These are phyloP conservation scores for Thyridium curvatum DNA, from an alignment of 2,329 filamentous ascomycete genomes.

Conservation along the genomic window DNA sequence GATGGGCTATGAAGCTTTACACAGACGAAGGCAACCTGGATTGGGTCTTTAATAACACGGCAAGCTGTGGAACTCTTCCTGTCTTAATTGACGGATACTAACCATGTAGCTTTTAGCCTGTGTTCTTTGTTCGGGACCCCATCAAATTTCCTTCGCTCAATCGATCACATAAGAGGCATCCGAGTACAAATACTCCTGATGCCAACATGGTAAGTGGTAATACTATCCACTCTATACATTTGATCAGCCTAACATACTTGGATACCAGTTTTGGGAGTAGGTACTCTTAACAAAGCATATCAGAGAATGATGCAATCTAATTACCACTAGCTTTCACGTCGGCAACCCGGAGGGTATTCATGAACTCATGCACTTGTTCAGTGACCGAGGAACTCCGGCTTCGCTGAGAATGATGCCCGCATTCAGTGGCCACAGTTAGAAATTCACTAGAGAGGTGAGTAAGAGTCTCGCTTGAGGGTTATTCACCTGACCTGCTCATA, in stretches of 20 bases:
- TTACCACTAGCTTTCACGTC: conserved; percentile 18
- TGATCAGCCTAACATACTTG: neutral
- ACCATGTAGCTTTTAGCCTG: conserved; percentile 21
- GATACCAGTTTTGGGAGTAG: conserved; percentile 23
- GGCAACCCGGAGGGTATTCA: conserved; percentile 44
- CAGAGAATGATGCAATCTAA: no score
- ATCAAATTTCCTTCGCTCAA: conserved; percentile 41
- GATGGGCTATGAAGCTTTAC: conserved; percentile 57
- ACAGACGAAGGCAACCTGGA: conserved; percentile 62
- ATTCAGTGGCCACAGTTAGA: conserved; percentile 43
- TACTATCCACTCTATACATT: conserved; percentile 7
- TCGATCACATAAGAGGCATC: conserved; percentile 36
- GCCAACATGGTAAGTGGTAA: conserved; percentile 37
- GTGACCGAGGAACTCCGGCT: conserved; percentile 39
- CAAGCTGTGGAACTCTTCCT: no score
- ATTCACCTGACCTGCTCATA: conserved; percentile 16
- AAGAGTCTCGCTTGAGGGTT: no score
- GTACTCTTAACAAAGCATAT: neutral
- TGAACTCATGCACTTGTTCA: conserved; percentile 44
- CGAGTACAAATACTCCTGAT: conserved; percentile 32
- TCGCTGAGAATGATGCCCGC: conserved; percentile 38
- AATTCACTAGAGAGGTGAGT: conserved; percentile 26
- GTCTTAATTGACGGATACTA: conserved; percentile 28
- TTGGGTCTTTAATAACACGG: conserved; percentile 22
- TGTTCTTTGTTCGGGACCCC: conserved; percentile 40